Evolutionary conservation across 441 rosid species (phyloP), one percentile per base, ranked within the genome.

Genomic region (Capsella rubella): DNA sequence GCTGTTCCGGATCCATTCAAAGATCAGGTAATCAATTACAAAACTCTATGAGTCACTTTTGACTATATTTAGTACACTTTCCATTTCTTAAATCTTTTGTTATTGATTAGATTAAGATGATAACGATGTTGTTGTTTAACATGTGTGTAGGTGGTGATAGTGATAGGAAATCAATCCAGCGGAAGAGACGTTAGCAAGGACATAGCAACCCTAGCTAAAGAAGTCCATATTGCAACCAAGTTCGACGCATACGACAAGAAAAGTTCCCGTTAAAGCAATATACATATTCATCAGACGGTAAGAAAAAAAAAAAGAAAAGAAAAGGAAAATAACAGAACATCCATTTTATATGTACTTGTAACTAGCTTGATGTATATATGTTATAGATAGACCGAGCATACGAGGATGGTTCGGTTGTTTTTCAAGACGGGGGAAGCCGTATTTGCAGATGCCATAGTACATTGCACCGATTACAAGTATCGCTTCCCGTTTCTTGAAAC

Each of bases 1-100:
- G 84, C 91, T 49, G 53, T 16, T 49, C 4, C 28, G 21, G 53
- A 49, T 49, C 53, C 53, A 49, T 49, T 16, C 12, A 16, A 49
- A 49, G 53, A 16, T 49, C 53, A 49, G 27, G 53, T 49, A 49
- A 7, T 16, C 8, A 49, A 7, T 16, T 16, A 49, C 53, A 49
- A 15, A 47, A 47, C 2, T 7, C 25, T 8, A 2, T 4, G 13
- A 46, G 15, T 47, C 21, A 16, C 12, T 49, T 21, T 46, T 46
- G 25, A 46, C 51, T 15, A 15, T 15, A 15, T 46, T 7, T 47
- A 16, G 52, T 47, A 11, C 16, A 43, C 14, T 7, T 47, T 16
- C 52, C 10, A 8, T 47, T 47, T 16, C 21, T 47, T 45, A 15
- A 45, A 45, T 45, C 9, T 45, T n/a, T n/a, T n/a, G 21, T n/a